phyloP scores from a whole-genome alignment of 495 filamentous ascomycete genomes.

The Parathielavia hyrcaniae region DNA sequence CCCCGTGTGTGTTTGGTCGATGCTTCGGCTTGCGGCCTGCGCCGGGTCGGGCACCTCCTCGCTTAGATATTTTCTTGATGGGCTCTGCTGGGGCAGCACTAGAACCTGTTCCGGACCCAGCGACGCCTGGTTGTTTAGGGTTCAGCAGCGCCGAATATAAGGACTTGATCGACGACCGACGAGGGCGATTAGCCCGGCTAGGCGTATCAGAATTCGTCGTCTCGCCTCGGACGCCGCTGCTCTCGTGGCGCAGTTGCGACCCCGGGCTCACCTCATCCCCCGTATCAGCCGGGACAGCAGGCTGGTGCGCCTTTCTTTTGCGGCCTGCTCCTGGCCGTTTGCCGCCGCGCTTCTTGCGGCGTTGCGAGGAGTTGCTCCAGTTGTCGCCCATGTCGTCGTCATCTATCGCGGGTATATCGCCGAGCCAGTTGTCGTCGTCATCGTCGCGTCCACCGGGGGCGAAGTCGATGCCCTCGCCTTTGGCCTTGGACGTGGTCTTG shows the following conservation, averaged over 20 bases:
- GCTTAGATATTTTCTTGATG: conserved; percentile 28
- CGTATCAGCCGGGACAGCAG: background rate
- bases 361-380: conserved; percentile 9
- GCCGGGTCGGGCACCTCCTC: conserved; percentile 32
- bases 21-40: conserved; percentile 32
- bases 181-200: background rate
- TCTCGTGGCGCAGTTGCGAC: conserved; percentile 16
- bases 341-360: conserved; percentile 30
- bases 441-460: conserved; percentile 13
- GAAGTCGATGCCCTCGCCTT: conserved; percentile 13
- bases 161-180: conserved; percentile 3
- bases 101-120: conserved; percentile 2
- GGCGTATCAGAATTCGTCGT: conserved; percentile 12
- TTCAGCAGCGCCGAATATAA: conserved; percentile 6
- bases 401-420: conserved; percentile 7
- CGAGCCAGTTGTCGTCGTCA: conserved; percentile 12
- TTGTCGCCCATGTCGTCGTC: conserved; percentile 26
- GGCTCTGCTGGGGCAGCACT: background rate
- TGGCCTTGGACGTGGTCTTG: conserved; percentile 23
- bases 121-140: background rate
- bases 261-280: conserved; percentile 7
- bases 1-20: background rate
- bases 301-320: conserved; percentile 22
- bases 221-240: conserved; percentile 22
- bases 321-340: conserved; percentile 28